phyloP scores from a whole-genome alignment of 2,329 filamentous ascomycete genomes.

The Pezizomycotina sp. region DNA sequence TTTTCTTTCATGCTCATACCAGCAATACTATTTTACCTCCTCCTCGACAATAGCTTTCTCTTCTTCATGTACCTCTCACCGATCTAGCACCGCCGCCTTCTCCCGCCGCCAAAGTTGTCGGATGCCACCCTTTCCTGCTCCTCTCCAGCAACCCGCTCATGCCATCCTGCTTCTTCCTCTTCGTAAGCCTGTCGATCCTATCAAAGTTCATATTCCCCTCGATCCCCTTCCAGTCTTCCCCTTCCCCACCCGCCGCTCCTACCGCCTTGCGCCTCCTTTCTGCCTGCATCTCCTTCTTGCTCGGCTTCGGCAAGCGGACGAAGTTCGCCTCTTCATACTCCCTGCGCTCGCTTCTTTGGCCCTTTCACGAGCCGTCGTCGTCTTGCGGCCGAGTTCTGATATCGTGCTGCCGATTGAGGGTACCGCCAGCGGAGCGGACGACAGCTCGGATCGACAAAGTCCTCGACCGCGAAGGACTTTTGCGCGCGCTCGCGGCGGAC shows the following conservation, averaged over 20 bases:
- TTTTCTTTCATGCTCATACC: no score
- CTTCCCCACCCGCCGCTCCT: slow-evolving; percentile 43
- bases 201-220: slow-evolving; percentile 57
- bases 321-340: slow-evolving; percentile 91
- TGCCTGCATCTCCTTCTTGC: slow-evolving; percentile 55
- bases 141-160: slow-evolving; percentile 53
- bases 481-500: slow-evolving; percentile 45
- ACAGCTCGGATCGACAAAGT: slow-evolving; percentile 81
- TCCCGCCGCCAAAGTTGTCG: slow-evolving; percentile 55
- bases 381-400: slow-evolving; percentile 49
- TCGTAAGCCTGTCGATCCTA: slow-evolving; percentile 68
- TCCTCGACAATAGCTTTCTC: slow-evolving; percentile 38
- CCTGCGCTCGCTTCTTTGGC: slow-evolving; percentile 64
- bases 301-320: slow-evolving; percentile 64
- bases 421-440: slow-evolving; percentile 61
- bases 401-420: slow-evolving; percentile 90
- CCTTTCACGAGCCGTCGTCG: slow-evolving; percentile 31
- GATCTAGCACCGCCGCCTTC: slow-evolving; percentile 40
- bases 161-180: slow-evolving; percentile 40
- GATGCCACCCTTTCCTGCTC: slow-evolving; percentile 64
- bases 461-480: slow-evolving; percentile 74
- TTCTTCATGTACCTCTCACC: slow-evolving; percentile 62
- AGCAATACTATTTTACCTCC: no score
- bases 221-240: slow-evolving; percentile 81
- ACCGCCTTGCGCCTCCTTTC: slow-evolving; percentile 41